A percentile compares a stretch with the other conserved stretches of the same genome.
Evolutionary conservation across 306 rosid genomes (phyloP).

Genomic region (Casuarina equisetifolia): DNA sequence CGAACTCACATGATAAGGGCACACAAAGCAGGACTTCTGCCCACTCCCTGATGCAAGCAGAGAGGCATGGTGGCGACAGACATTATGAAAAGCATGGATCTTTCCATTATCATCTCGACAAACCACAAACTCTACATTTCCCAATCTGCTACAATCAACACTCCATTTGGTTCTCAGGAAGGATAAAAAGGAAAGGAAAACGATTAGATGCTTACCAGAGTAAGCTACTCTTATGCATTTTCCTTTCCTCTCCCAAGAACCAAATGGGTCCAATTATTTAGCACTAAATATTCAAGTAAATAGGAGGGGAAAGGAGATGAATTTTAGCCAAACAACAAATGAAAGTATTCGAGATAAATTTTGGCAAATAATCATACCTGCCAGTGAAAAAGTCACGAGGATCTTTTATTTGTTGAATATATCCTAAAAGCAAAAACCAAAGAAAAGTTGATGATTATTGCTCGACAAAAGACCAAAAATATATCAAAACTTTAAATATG

Average conservation of each 20-base stretch:
- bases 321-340: not conserved
- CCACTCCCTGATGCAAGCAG: conserved; percentile 75
- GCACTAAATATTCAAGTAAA: conserved; percentile 8
- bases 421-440: conserved; percentile 50
- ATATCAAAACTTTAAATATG: conserved; percentile 6
- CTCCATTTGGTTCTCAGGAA: conserved; percentile 42
- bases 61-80: conserved; percentile 89
- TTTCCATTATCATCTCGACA: conserved; percentile 64
- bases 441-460: conserved; percentile 17
- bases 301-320: not conserved
- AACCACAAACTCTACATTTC: conserved; percentile 74
- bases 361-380: conserved; percentile 44
- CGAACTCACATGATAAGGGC: conserved; percentile 89
- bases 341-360: not conserved
- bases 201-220: conserved; percentile 22
- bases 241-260: conserved; percentile 35
- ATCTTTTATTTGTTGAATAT: conserved; percentile 59
- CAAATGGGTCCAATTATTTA: conserved; percentile 33
- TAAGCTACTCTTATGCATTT: conserved; percentile 19
- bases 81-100: conserved; percentile 78
- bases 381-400: conserved; percentile 73
- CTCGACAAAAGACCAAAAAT: not conserved
- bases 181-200: conserved; percentile 30
- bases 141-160: conserved; percentile 57
- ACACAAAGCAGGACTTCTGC: conserved; percentile 80